Base-by-base conservation (phyloP, 768 basidiomycete species). In the Leccinum aurantiacum region DNA sequence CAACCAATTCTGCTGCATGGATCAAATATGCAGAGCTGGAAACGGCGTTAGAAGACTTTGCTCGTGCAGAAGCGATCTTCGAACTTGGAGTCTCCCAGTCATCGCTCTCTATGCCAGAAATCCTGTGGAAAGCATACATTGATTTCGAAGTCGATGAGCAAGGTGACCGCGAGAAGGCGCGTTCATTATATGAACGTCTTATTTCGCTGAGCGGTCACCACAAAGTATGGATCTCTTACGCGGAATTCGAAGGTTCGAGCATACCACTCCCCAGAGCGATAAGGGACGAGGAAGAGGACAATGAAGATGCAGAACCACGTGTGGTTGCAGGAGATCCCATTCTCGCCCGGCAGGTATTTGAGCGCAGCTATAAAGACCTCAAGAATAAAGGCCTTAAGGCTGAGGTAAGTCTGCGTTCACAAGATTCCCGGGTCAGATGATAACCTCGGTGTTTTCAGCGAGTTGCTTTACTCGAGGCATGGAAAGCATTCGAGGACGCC, bases 191-290 rank as follows among this genome's bases (percentile, higher is more conserved):
- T 71, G 95, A 98, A 76, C 85, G 95, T 19, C 82, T 98, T 19
- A 80, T 97, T 52, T 76, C 84, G 33, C 79, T 90, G 53, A 96
- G 93, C 63, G 92, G 92, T 4, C 95, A 98, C 71, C 90, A 94
- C 76, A 98, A 98, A 76, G 94, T 96, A 19, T 98, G 95, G 94
- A 92, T 97, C 57, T 88, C 94, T 56, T 98, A 89, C 73, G 96
- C 96, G 0, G 81, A 90, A 65, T 97, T 98, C 67, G 96, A 98
- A 75, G 89, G 86, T 6, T 89, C 89, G 66, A 78, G 85, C 6
- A 88, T 91, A 48, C 86, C 86, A 5, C 66, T 88, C 6, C 82
- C 84, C 10, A 78, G 88, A 22, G 85, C 82, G 4, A 77, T 81
- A 66, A 80, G 89, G 44, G 90, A 89, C 55, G 89, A 88, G 13